These are phyloP conservation scores for Musa beccarii DNA, from an alignment of 176 grass and related monocot species.

Conservation along the genomic window DNA sequence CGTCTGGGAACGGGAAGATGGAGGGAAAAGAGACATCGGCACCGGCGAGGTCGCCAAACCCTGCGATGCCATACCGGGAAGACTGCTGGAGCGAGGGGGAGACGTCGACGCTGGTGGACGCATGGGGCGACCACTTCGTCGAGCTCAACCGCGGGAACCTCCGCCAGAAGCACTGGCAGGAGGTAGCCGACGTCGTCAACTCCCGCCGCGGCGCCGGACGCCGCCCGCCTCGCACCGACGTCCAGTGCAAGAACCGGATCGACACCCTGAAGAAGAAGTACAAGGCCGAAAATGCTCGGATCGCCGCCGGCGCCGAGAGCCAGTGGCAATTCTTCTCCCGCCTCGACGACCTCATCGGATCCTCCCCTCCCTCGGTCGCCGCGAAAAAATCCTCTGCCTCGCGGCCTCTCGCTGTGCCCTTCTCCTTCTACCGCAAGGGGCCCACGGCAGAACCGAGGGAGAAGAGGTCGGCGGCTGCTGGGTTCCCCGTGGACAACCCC, in stretches of 20 bases:
- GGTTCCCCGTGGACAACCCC: constrained; percentile 22
- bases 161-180: constrained; percentile 95
- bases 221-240: constrained; percentile 69
- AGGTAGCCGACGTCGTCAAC: constrained; percentile 79
- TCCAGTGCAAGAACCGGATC: constrained; percentile 98
- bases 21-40: constrained; percentile 22
- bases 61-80: constrained; percentile 81
- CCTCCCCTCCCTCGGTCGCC: constrained; percentile 3
- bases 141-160: constrained; percentile 94
- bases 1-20: constrained; percentile 14
- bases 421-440: constrained; percentile 17
- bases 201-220: constrained; percentile 42
- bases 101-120: constrained; percentile 60
- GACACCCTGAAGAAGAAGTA: constrained; percentile 99
- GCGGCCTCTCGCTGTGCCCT: constrained; percentile 24
- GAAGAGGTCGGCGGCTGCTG: neutral
- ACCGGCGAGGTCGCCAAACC: constrained; percentile 38
- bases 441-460: neutral
- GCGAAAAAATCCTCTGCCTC: neutral
- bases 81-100: constrained; percentile 99
- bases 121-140: constrained; percentile 76
- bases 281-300: constrained; percentile 61
- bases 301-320: constrained; percentile 23
- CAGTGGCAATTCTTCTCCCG: constrained; percentile 61
- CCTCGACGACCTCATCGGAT: constrained; percentile 71